Evolutionary conservation across 2,329 filamentous ascomycete genomes (phyloP).

Genomic region (Xylariaceae sp.): DNA sequence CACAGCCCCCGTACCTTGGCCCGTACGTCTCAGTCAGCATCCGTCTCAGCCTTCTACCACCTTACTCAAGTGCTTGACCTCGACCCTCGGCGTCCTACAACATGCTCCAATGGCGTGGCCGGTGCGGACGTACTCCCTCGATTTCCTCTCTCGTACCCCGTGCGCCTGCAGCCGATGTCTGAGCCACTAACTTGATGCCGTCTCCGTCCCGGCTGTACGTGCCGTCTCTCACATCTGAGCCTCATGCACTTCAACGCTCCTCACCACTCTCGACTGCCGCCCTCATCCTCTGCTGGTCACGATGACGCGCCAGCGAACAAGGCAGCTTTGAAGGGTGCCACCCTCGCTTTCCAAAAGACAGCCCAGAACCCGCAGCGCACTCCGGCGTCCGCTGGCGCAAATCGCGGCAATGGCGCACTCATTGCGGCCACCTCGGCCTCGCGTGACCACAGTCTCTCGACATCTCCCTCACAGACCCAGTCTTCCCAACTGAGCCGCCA

Average conservation of each 20-base stretch:
- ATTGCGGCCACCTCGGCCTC: conserved; percentile 37
- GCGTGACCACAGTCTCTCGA: conserved; percentile 22
- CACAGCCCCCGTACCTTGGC: no score
- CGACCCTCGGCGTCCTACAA: no score
- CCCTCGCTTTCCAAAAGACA: conserved; percentile 43
- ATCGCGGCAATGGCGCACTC: conserved; percentile 31
- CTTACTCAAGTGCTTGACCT: no score
- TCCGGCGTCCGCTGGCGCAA: conserved; percentile 7
- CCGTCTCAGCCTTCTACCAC: no score
- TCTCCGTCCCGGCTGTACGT: background rate
- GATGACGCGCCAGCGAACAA: conserved; percentile 19
- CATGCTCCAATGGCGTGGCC: no score
- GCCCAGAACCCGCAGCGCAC: conserved; percentile 8
- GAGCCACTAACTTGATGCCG: no score
- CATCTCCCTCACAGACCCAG: conserved; percentile 11
- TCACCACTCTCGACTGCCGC: conserved; percentile 19
- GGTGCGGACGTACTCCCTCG: no score
- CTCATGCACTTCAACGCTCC: conserved; percentile 21
- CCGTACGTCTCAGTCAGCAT: no score
- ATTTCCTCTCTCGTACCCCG: no score
- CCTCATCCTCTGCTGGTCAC: conserved; percentile 21
- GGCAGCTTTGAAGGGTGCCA: conserved; percentile 45
- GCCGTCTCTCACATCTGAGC: conserved; percentile 4
- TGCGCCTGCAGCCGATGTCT: no score
- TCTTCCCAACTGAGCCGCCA: conserved; percentile 26